Base-by-base conservation (phyloP, 306 rosid genomes). In the Fragaria nilgerrensis region DNA sequence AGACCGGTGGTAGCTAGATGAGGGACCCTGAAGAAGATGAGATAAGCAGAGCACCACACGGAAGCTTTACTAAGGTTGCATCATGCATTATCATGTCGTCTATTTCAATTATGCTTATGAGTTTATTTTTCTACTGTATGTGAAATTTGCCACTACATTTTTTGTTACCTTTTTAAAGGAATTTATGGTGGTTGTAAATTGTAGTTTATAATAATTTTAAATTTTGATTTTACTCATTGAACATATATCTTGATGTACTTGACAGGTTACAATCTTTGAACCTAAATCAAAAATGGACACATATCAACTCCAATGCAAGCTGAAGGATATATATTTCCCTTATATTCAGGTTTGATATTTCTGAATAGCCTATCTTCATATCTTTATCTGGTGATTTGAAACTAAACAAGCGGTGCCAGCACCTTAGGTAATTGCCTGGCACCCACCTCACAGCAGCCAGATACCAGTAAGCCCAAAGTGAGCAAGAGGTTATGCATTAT, bases 271-370 rank as follows among this genome's bases (percentile, higher is more conserved):
- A 41, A 86, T 90, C 78, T 77, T 19, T 66, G 58, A 72, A 53
- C 89, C 86, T 22, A 80, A 77, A 41, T 72, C 4, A 78, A 79
- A 76, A 77, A 34, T 76, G 74, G 80, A 84, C 49, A 68, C 83
- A 67, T 7, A 19, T 73, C 78, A 70, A 75, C 86, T 90, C 52
- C 86, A 44, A 53, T 90, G 90, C 85, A 77, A 61, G 82, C 80
- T 90, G 36, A 90, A 90, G 81, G 92, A 90, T 73, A 86, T 88
- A 50, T 90, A 90, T 72, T 90, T 88, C 53, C 94, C 94, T 1
- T 90, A 90, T 70, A 86, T 90, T 76, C 92, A 90, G 94, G 94
- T 88, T 72, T 69, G 70, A 41, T 55, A 71, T 53, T 53, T 37
- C 65, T 27, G 22, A 34, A n/a, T 17, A 9, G 23, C 34, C 17